Percentiles rank a stretch among this genome's conserved stretches.
Conservation (phyloP, 352 stramenopile species). For the Phytopythium aichiense region DNA sequence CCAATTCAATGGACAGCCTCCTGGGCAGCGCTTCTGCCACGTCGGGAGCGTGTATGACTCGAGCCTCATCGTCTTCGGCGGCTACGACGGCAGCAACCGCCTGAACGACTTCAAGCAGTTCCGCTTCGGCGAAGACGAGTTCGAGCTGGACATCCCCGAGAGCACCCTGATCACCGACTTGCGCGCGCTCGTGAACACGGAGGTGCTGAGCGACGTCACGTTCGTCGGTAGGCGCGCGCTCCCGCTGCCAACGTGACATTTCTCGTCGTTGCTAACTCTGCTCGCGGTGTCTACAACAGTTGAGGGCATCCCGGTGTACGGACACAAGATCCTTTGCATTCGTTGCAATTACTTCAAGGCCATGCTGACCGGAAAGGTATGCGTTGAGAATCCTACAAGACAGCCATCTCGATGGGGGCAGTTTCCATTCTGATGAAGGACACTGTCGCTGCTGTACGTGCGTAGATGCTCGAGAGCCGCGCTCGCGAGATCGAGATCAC, state of each 20-base stretch:
- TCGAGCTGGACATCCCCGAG: conserved; percentile 83
- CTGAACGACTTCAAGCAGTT: conserved; percentile 96
- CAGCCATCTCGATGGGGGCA: background rate
- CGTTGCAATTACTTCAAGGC: conserved; percentile 94
- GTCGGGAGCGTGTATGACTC: conserved; percentile 92
- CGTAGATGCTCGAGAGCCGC: conserved; percentile 89
- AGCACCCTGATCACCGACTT: conserved; percentile 76
- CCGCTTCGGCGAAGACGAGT: conserved; percentile 76
- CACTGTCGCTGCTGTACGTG: conserved; percentile 1
- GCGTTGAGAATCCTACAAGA: background rate
- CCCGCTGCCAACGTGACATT: background rate
- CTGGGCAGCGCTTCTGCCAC: conserved; percentile 96
- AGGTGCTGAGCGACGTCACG: conserved; percentile 86
- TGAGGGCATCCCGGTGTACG: conserved; percentile 84
- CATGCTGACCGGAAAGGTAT: conserved; percentile 81
- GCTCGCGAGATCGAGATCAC: conserved; percentile 90
- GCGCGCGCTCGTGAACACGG: conserved; percentile 72
- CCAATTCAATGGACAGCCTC: conserved; percentile 73
- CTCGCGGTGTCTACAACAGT: conserved; percentile 26
- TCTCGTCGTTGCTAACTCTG: background rate
- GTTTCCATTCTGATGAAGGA: background rate
- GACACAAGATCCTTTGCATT: conserved; percentile 91
- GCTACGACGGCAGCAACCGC: conserved; percentile 94
- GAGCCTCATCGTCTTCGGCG: conserved; percentile 92
- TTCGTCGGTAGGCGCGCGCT: conserved; percentile 60